Conservation (phyloP, 192 early-diverging fungal species). For the Backusella westeae region DNA sequence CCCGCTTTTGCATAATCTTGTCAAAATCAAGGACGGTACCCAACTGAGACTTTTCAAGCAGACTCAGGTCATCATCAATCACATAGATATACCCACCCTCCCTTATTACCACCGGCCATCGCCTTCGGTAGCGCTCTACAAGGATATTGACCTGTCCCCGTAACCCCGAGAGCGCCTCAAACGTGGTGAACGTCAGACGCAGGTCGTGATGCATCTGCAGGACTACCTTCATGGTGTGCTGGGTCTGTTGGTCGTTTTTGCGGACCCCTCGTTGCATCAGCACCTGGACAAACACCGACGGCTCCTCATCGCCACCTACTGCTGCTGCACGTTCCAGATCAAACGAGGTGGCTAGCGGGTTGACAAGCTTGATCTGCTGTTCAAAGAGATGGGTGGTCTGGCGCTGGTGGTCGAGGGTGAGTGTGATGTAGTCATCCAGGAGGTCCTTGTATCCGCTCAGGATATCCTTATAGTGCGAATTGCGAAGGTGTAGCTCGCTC, state of each 20-base stretch:
- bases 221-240: neutral
- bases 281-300: slow-evolving; percentile 6
- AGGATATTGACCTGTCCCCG: neutral
- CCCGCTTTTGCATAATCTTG: neutral
- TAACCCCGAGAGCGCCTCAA: neutral
- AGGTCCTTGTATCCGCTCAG: neutral
- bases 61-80: neutral
- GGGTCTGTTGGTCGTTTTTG: neutral
- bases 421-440: neutral
- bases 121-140: neutral
- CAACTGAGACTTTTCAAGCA: neutral
- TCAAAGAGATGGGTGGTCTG: neutral
- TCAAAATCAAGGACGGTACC: neutral
- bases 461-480: neutral
- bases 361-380: neutral
- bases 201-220: neutral
- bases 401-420: neutral
- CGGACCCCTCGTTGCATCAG: slow-evolving; percentile 1
- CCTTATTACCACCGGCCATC: neutral
- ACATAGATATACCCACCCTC: neutral
- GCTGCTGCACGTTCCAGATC: slow-evolving; percentile 1
- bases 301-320: neutral
- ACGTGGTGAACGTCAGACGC: neutral
- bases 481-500: neutral
- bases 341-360: neutral